Conservation (phyloP, 163 green algal genomes). For the Volvox carteri region DNA sequence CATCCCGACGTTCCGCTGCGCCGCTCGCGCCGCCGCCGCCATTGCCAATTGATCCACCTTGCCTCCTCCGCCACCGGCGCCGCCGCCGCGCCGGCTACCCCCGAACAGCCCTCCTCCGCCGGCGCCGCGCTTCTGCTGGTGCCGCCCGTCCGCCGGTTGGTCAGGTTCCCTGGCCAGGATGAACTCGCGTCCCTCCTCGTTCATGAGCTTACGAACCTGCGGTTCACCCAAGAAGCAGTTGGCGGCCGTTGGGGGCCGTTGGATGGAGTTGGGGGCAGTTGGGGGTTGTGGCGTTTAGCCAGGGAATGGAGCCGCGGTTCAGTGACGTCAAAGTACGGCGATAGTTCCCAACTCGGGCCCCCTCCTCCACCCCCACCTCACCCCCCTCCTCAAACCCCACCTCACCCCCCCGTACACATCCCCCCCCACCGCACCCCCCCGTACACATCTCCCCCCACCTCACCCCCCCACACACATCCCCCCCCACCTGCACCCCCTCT, state of each 20-base stretch:
- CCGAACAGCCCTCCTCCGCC: conserved; percentile 35
- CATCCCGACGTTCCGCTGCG: conserved; percentile 14
- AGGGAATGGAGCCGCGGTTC: no score
- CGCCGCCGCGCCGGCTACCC: background rate
- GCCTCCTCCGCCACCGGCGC: background rate
- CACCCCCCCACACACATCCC: background rate
- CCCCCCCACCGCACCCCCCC: background rate
- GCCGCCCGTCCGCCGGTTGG: background rate
- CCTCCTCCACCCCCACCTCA: background rate
- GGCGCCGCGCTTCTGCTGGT: conserved; percentile 4
- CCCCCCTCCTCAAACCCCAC: background rate
- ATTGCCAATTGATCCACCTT: background rate
- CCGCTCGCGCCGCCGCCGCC: conserved; percentile 30
- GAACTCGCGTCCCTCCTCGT: conserved; percentile 79
- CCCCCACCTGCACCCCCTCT: conserved; percentile 56
- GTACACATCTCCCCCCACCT: background rate
- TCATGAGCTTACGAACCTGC: conserved; percentile 75
- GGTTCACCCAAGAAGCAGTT: background rate
- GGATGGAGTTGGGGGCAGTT: no score
- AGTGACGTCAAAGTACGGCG: no score
- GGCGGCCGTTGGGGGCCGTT: no score
- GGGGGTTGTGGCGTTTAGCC: no score
- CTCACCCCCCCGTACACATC: background rate
- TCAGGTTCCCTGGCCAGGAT: conserved; percentile 67
- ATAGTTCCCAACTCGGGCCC: background rate